phyloP scores from a whole-genome alignment of 805 yeast genomes.

The Candida orba region DNA sequence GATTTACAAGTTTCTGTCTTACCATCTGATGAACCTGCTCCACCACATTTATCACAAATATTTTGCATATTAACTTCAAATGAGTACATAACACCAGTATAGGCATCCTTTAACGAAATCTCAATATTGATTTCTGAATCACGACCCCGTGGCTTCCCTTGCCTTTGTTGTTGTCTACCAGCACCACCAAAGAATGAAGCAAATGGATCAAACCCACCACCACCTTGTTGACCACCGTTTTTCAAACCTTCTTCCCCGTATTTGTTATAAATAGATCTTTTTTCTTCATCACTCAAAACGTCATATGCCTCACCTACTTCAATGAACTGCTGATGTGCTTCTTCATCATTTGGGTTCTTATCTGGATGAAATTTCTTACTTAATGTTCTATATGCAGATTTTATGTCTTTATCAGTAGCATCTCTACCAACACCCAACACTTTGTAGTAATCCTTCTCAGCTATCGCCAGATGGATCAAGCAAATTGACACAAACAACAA shows the following conservation, averaged over 20 bases:
- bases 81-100: conserved; percentile 55
- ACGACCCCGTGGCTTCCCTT: conserved; percentile 47
- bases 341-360: conserved; percentile 77
- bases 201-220: conserved; percentile 56
- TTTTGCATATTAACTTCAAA: conserved; percentile 64
- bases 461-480: conserved; percentile 2
- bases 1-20: conserved; percentile 51
- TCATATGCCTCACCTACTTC: conserved; percentile 94
- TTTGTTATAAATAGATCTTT: conserved; percentile 60
- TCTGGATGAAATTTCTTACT: conserved; percentile 92
- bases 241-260: conserved; percentile 73
- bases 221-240: conserved; percentile 45
- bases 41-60: conserved; percentile 70
- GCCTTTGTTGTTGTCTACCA: conserved; percentile 26
- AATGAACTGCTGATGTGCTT: conserved; percentile 78
- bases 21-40: conserved; percentile 83
- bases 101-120: conserved; percentile 59
- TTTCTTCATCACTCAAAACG: conserved; percentile 64
- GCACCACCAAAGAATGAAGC: conserved; percentile 47
- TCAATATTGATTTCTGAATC: conserved; percentile 50
- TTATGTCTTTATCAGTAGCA: conserved; percentile 77
- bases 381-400: conserved; percentile 73
- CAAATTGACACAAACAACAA: conserved; percentile 2
- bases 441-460: conserved; percentile 43
- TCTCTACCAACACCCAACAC: conserved; percentile 61